Percentiles rank a stretch among this genome's conserved stretches.
phyloP scores from a whole-genome alignment of 768 basidiomycete species.

The Kwoniella bestiolae region DNA sequence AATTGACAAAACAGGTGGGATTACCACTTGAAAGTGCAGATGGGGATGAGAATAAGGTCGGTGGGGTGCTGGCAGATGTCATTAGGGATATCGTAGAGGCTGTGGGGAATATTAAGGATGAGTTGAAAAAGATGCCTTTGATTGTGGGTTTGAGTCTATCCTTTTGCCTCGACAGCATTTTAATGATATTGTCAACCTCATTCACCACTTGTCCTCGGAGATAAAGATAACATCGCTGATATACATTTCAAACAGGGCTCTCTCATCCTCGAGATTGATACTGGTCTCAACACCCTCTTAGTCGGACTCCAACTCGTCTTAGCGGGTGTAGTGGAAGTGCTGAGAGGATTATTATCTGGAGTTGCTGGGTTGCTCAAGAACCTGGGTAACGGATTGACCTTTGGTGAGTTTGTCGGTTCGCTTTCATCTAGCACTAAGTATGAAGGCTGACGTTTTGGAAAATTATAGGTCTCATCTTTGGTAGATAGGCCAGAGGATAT shows the following conservation, averaged over 20 bases:
- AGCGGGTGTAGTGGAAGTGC: slow-evolving; percentile 16
- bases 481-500: background rate
- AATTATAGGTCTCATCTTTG: background rate
- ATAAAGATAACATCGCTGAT: background rate
- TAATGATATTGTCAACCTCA: background rate
- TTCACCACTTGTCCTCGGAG: background rate
- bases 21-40: slow-evolving; percentile 6
- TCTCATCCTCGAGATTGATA: slow-evolving; percentile 25
- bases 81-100: slow-evolving; percentile 25
- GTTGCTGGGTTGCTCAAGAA: slow-evolving; percentile 21
- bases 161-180: no score
- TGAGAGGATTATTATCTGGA: slow-evolving; percentile 22
- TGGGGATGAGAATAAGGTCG: slow-evolving; percentile 20
- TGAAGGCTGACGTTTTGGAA: background rate
- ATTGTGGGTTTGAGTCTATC: slow-evolving; percentile 11
- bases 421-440: background rate
- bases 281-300: slow-evolving; percentile 28
- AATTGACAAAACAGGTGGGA: slow-evolving; percentile 12
- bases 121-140: slow-evolving; percentile 26
- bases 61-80: slow-evolving; percentile 20
- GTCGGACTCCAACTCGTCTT: slow-evolving; percentile 30
- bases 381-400: slow-evolving; percentile 26
- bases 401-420: slow-evolving; percentile 18
- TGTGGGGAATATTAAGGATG: slow-evolving; percentile 18
- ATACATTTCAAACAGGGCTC: slow-evolving; percentile 15